These are phyloP conservation scores for Jaltomata sinuosa DNA, from an alignment of 257 asterid genomes.

Conservation along the genomic window DNA sequence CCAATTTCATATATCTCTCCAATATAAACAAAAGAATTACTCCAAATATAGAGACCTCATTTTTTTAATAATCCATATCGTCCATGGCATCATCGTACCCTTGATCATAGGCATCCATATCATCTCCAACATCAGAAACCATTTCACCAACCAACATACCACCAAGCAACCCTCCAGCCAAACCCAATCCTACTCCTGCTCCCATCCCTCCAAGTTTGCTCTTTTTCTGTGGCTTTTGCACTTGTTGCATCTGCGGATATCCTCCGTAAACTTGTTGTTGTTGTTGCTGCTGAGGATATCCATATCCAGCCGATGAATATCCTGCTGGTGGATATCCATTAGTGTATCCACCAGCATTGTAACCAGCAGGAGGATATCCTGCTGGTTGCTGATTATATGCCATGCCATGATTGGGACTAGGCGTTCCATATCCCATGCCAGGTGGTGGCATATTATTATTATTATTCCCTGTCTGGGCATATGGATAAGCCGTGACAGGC, in stretches of 20 bases:
- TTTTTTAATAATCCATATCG: neutral
- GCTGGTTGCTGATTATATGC: neutral
- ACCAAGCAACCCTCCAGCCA: slow-evolving; percentile 1
- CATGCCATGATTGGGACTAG: neutral
- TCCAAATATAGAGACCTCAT: neutral
- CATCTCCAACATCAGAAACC: slow-evolving; percentile 25
- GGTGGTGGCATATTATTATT: neutral
- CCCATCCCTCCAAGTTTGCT: neutral
- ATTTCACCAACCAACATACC: neutral
- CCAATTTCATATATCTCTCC: neutral
- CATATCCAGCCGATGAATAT: neutral
- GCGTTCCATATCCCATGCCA: neutral
- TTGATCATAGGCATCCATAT: slow-evolving; percentile 23
- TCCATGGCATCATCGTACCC: slow-evolving; percentile 17
- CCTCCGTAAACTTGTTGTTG: neutral
- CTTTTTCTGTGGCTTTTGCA: neutral
- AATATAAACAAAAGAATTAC: neutral
- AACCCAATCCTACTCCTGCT: slow-evolving; percentile 18
- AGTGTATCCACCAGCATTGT: neutral
- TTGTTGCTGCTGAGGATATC: neutral
- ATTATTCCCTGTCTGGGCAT: neutral
- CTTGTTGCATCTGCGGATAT: neutral
- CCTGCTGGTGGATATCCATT: neutral
- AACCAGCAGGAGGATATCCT: neutral
- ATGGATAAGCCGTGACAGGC: neutral